A percentile compares a stretch with the other conserved stretches of the same genome.
Evolutionary conservation across 306 rosid genomes (phyloP).

Genomic region (Leucaena leucocephala): DNA sequence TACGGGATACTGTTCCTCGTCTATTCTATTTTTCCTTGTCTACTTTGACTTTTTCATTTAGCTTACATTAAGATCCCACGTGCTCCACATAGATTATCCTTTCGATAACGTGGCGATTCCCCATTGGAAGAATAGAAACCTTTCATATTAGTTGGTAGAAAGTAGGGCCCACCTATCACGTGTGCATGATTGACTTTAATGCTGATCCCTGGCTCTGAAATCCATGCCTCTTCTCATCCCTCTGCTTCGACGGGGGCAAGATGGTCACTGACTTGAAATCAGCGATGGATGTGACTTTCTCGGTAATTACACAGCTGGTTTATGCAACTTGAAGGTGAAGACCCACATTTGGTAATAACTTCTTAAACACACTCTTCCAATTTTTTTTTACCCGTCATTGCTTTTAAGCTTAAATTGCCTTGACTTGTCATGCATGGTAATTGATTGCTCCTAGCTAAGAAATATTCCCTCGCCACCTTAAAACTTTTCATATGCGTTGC

Average conservation of each 20-base stretch:
- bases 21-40: background rate
- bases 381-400: background rate
- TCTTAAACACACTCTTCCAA: conserved; percentile 53
- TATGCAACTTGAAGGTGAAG: conserved; percentile 65
- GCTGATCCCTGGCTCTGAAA: conserved; percentile 10
- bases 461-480: conserved; percentile 8
- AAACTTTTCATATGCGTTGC: conserved; percentile 25
- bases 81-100: background rate
- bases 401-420: conserved; percentile 51
- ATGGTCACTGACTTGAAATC: conserved; percentile 22
- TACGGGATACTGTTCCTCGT: background rate
- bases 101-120: conserved; percentile 19
- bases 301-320: conserved; percentile 43
- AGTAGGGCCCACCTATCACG: conserved; percentile 33
- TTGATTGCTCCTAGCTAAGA: conserved; percentile 35
- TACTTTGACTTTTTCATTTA: conserved; percentile 26
- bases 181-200: conserved; percentile 35
- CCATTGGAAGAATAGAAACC: background rate
- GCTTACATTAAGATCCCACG: background rate
- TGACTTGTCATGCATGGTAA: conserved; percentile 57
- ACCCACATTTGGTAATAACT: conserved; percentile 82
- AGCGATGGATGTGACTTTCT: conserved; percentile 12
- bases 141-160: background rate
- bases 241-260: conserved; percentile 20
- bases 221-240: background rate